Evolutionary conservation across 2,329 filamentous ascomycete species (phyloP), one percentile per base, ranked within the genome.

Genomic region (Monosporascus sp.): DNA sequence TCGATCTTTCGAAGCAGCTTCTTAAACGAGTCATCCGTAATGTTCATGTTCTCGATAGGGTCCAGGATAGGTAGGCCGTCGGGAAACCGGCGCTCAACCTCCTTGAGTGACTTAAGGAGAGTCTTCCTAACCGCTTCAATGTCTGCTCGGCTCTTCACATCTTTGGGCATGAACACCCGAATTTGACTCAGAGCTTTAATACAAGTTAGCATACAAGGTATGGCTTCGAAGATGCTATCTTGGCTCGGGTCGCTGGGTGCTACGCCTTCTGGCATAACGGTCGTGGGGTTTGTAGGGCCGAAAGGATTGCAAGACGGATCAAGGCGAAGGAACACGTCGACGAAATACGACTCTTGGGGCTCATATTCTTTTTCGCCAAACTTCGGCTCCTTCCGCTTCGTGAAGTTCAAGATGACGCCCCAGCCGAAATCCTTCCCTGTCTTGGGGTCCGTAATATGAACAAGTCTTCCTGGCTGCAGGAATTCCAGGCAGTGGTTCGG

Each of bases 41-140:
- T 97, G 27, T 84, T 82, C 94, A 99, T 97, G 66, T 97, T 92
- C 70, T 97, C 92, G 39, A 99, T 87, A 0, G 94, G 94, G 64
- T 99, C 94, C 18, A 99, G 75, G 6, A 92, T 79, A 3, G 94
- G 88, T 52, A 99, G 76, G 3, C 94, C 94, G 65, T 99, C 94
- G 1, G 92, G 91, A 74, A 99, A 97, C 25, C 94, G 86, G 60
- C 84, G 84, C 70, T 89, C 82, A 17, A 96, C 86, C 70, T 97
- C 93, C 43, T 83, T 80, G 27, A 97, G 72, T 4, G 80, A 72
- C 65, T 87, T 89, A 51, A 82, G 79, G 35, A 88, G 78, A 1
- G 78, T 81, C 59, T 88, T 88, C 52, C 86, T 83, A 48, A 88
- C 80, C 17, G 87, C 81, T 1, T 82, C 75, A 31, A 82, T 81